A percentile compares a stretch with the other conserved stretches of the same genome.
phyloP scores from a whole-genome alignment of 2,329 filamentous ascomycete species.

The Pseudogymnoascus destructans region DNA sequence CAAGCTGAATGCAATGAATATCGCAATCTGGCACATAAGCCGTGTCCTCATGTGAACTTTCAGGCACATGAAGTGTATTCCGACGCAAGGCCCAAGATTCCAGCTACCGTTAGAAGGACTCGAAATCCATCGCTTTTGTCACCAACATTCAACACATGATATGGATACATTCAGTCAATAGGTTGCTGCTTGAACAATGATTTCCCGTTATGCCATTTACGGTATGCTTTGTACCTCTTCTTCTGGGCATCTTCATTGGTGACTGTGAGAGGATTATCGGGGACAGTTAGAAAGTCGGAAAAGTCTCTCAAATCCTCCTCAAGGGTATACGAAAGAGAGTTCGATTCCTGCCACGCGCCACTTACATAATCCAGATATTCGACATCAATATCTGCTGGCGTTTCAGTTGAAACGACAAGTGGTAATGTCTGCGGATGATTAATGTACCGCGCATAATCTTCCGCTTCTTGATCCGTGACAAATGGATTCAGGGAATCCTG shows the following conservation, averaged over 20 bases:
- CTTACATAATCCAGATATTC: constrained; percentile 76
- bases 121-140: background rate
- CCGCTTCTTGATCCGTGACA: constrained; percentile 61
- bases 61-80: background rate
- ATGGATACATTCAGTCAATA: constrained; percentile 28
- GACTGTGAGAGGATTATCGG: constrained; percentile 76
- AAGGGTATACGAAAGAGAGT: constrained; percentile 26
- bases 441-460: constrained; percentile 83
- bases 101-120: background rate
- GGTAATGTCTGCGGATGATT: constrained; percentile 80
- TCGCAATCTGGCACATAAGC: background rate
- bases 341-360: constrained; percentile 44
- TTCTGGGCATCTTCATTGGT: constrained; percentile 75
- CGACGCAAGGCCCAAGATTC: background rate
- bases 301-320: constrained; percentile 63
- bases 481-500: constrained; percentile 74
- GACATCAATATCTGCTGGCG: constrained; percentile 43
- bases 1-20: background rate
- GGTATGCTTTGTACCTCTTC: constrained; percentile 93
- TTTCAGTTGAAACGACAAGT: constrained; percentile 60
- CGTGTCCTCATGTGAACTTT: background rate
- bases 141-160: background rate
- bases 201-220: constrained; percentile 89
- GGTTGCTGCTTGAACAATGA: constrained; percentile 89
- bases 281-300: constrained; percentile 60